Conservation (phyloP, 2,329 filamentous ascomycete genomes). For the Trichoderma sp. region DNA sequence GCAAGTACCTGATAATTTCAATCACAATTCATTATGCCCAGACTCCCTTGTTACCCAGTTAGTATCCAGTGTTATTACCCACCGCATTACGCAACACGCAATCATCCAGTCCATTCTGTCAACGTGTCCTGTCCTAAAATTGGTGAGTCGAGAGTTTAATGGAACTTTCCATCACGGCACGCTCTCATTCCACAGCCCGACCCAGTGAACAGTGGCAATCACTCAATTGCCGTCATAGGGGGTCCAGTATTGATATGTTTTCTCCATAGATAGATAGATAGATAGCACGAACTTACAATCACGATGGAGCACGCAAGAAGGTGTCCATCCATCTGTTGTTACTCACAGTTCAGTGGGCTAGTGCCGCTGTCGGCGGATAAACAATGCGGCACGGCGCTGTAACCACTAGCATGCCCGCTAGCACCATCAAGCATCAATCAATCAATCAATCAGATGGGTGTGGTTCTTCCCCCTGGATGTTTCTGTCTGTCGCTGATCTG, state of each 20-base stretch:
- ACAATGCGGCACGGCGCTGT: not conserved
- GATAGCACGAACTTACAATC: too few relatives aligned
- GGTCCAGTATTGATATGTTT: not conserved
- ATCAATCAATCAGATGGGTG: not conserved
- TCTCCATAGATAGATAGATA: not conserved
- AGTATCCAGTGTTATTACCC: not conserved
- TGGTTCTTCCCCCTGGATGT: not conserved
- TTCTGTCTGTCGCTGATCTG: not conserved
- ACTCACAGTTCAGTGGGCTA: not conserved
- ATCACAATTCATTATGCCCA: not conserved
- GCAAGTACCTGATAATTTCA: not conserved
- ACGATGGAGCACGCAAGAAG: not conserved
- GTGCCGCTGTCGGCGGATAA: not conserved
- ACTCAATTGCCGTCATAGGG: not conserved
- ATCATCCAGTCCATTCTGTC: not conserved
- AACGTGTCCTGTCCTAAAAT: slow-evolving; percentile 3
- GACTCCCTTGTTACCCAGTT: not conserved
- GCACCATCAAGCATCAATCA: not conserved
- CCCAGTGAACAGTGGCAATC: not conserved
- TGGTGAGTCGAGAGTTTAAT: not conserved
- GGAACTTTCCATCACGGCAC: not conserved
- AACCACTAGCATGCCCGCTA: not conserved
- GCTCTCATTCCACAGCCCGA: not conserved
- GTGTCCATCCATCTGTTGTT: not conserved
- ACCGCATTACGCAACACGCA: not conserved